Base-by-base conservation (phyloP, 2,329 filamentous ascomycete genomes). In the Aspergillus proliferans region DNA sequence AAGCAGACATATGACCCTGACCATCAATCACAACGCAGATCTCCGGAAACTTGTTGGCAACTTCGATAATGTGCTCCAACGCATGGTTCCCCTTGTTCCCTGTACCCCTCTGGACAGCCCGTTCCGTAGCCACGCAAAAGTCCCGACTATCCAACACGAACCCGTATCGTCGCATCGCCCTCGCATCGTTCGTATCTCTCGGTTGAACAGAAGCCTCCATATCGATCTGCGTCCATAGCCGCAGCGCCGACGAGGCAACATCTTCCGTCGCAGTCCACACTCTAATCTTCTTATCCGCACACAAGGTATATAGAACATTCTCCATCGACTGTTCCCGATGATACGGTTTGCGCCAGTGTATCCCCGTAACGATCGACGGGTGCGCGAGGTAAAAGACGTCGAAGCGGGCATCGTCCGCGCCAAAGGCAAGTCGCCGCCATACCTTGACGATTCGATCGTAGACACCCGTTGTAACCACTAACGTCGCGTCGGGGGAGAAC, bases 361-460 rank as follows among this genome's bases (percentile, higher is more conserved):
- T 72, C 51, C 82, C 83, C 3, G 88, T 92, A n/a, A 98, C 83
- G 1, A 85, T 72, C 22, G 81, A 77, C 1, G 89, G 88, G 65
- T 98, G 93, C n/a, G 84, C 77, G 1, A 98, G 81, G 68, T 97
- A 97, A 24, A 85, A 84, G 60, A 95, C 85, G 60, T 97, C 92
- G 69, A 97, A 97, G 49, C 87, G 80, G 36, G 89, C 86, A 58
- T 94, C 86, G 50, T 89, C 85, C 1, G 83, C 80, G 12, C 89
- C 89, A 64, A 92, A 96, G 7, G 86, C 87, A 21, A 95, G 74
- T 47, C 92, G 81, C 54, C 90, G 83, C 93, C 94, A 98, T 59
- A 97, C 81, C 71, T 98, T 97, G 57, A 95, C 84, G 18, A 97
- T 73, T 46, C 85, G 80, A 67, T 97, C 93, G 63, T 88, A 82